Percentiles rank a stretch among this genome's conserved stretches.
Evolutionary conservation across 148 eudicot genomes (phyloP).

Genomic region (Rhododendron ferrugineum): DNA sequence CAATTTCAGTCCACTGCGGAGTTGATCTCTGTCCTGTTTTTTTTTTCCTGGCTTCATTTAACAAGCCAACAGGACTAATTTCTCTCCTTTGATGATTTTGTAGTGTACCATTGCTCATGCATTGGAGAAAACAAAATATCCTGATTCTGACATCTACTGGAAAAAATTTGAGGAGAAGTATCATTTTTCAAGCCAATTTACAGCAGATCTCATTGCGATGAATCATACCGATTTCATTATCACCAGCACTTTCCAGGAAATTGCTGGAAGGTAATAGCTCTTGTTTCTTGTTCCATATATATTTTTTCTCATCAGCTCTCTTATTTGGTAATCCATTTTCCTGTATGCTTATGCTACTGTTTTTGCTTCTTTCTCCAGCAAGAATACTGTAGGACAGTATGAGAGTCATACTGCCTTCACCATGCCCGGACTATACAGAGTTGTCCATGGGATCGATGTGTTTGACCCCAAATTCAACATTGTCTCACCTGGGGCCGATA

Average conservation of each 20-base stretch:
- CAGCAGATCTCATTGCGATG: conserved; percentile 98
- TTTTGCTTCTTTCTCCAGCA: conserved; percentile 36
- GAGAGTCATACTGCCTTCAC: conserved; percentile 89
- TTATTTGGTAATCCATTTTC: not conserved
- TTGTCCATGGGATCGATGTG: conserved; percentile 92
- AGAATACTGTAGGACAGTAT: conserved; percentile 95
- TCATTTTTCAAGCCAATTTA: conserved; percentile 91
- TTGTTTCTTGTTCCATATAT: not conserved
- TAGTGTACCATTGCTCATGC: conserved; percentile 99
- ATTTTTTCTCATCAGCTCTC: not conserved
- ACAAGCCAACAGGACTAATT: not conserved
- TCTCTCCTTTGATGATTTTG: not conserved
- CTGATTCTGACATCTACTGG: conserved; percentile 90
- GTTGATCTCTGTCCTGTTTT: too few species aligned
- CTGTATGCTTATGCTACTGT: not conserved
- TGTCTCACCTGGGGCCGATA: conserved; percentile 94
- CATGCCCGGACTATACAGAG: conserved; percentile 91
- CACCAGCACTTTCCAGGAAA: conserved; percentile 99
- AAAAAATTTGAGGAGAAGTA: conserved; percentile 87
- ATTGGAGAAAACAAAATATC: conserved; percentile 90
- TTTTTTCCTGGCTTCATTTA: not conserved
- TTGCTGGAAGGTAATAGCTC: conserved; percentile 75
- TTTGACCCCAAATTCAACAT: conserved; percentile 98
- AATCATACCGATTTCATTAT: conserved; percentile 92
- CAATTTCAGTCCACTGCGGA: not conserved